Evolutionary conservation across 1,139 yeast species (phyloP), one percentile per base, ranked within the genome.

Genomic region (Yamadazyma diddensiae): DNA sequence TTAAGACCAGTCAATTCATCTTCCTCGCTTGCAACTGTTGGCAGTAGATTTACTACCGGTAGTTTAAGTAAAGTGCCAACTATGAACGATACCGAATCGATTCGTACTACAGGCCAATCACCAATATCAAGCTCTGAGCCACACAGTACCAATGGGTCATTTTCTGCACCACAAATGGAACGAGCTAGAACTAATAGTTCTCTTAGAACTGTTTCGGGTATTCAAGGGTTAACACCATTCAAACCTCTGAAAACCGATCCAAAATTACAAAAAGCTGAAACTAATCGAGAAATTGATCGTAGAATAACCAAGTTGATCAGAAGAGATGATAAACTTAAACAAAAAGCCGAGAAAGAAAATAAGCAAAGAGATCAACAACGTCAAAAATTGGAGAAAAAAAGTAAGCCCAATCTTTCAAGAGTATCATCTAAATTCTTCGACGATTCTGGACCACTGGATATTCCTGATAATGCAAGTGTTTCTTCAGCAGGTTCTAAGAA

Each of bases 241-340:
- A 59, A 52, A 29, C 55, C 49, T 12, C 43, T 47, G 23, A 46
- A 52, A 33, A 38, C 51, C 1, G 56, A 50, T 8, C 23, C 26
- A 11, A 50, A 41, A 24, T 29, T 33, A 15, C 22, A 30, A 20
- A 30, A 36, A 19, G 15, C 30, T 21, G 42, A 44, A 26, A 37
- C 41, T 19, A 59, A 56, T 37, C 49, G 51, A 29, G 65, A 59
- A 26, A 36, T 59, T n/a, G 68, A 62, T 37, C 56, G 52, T 36
- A 43, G 58, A 19, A 53, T 60, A 28, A 51, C 59, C 21, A 55
- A 52, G 32, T 41, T 55, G 40, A 57, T 59, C 30, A 61, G 52
- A 35, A 51, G 50, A 28, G 66, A 58, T 21, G 66, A 57, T 33
- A 56, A 53, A 33, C 16, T 47, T 24, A 58, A 56, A 35, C 36